A percentile compares a stretch with the other conserved stretches of the same genome.
Evolutionary conservation across 192 early-diverging fungal genomes (phyloP).

Genomic region (Phycomyces nitens): DNA sequence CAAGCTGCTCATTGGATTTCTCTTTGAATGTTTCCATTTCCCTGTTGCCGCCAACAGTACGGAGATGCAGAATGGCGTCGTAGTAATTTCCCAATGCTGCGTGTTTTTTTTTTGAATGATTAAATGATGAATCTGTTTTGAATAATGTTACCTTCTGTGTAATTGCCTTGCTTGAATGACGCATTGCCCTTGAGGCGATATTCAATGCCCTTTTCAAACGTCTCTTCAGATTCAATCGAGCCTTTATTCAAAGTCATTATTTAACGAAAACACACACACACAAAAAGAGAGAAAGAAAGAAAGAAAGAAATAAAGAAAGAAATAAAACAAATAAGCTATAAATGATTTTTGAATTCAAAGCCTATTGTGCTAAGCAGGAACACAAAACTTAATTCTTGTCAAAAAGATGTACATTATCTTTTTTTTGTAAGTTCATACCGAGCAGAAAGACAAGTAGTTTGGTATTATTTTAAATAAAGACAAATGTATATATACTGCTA

Average conservation of each 20-base stretch:
- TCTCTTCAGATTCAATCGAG: constrained; percentile 5
- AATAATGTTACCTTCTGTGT: constrained; percentile 14
- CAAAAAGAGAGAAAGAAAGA: neutral
- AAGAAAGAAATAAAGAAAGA: neutral
- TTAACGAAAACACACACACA: neutral
- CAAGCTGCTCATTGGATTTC: constrained; percentile 11
- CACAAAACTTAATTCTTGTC: too few species aligned
- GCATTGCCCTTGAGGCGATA: constrained; percentile 21
- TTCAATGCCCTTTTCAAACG: constrained; percentile 20
- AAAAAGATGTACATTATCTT: too few species aligned
- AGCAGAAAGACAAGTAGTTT: too few species aligned
- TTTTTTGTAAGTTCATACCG: too few species aligned
- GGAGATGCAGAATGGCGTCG: constrained; percentile 20
- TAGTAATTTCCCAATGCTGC: constrained; percentile 23
- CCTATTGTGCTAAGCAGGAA: too few species aligned
- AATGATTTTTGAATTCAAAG: neutral
- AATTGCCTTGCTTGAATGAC: constrained; percentile 17
- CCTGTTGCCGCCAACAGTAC: constrained; percentile 20
- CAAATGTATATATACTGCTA: too few species aligned
- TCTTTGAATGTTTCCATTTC: constrained; percentile 14
- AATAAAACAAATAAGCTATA: neutral
- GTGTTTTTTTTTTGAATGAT: too few species aligned
- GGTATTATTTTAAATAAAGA: too few species aligned
- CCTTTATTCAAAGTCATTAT: neutral
- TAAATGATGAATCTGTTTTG: neutral